These are phyloP conservation scores for Ophiognomonia clavigignenti-juglandacearum DNA, from an alignment of 2,329 filamentous ascomycete genomes.

Conservation along the genomic window DNA sequence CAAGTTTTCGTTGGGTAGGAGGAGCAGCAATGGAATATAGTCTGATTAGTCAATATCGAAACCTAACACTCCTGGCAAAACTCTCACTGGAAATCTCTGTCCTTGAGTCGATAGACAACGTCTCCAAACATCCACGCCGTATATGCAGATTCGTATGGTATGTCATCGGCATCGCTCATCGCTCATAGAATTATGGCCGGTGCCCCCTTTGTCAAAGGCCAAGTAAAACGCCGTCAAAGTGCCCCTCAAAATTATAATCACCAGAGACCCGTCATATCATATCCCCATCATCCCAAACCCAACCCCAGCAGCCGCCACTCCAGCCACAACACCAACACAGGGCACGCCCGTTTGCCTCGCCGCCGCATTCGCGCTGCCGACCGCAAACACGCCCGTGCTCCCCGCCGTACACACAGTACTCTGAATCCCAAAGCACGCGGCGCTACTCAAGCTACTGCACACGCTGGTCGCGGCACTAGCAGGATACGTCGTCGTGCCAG, in stretches of 20 bases:
- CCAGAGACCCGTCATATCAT: neutral
- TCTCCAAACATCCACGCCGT: too few species aligned
- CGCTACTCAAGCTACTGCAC: conserved; percentile 50
- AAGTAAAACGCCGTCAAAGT: neutral
- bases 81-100: too few species aligned
- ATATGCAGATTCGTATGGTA: too few species aligned
- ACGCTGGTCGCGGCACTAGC: conserved; percentile 44
- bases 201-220: neutral
- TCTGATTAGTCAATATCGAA: too few species aligned
- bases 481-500: conserved; percentile 31
- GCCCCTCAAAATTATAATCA: too few species aligned
- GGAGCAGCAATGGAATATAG: too few species aligned
- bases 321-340: conserved; percentile 21
- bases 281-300: conserved; percentile 15
- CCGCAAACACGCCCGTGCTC: conserved; percentile 22
- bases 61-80: too few species aligned
- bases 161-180: too few species aligned
- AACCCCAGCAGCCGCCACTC: conserved; percentile 20
- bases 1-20: too few species aligned
- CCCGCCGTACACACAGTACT: conserved; percentile 34
- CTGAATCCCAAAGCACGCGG: conserved; percentile 43
- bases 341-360: conserved; percentile 21
- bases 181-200: too few species aligned
- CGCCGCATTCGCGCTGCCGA: conserved; percentile 21
- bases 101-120: too few species aligned